Evolutionary conservation across 2,329 filamentous ascomycete species (phyloP).

Genomic region (Paecilomyces formosus): DNA sequence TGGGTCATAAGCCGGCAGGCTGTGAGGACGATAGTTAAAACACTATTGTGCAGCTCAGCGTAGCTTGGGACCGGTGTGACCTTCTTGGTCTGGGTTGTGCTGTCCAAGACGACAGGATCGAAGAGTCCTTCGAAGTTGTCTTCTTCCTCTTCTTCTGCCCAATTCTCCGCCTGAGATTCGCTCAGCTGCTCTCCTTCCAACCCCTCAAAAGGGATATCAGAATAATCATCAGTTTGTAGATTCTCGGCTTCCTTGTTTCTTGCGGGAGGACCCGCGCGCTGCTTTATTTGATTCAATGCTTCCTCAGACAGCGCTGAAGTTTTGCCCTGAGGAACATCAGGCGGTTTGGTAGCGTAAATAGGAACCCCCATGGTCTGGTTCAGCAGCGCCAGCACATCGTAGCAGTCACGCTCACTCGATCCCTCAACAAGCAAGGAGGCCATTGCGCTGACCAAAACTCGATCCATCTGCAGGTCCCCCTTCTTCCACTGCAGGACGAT

Average conservation of each 20-base stretch:
- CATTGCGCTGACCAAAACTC: constrained; percentile 73
- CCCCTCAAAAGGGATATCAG: constrained; percentile 3
- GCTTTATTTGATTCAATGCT: constrained; percentile 2
- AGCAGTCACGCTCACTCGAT: constrained; percentile 52
- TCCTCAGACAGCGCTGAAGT: background rate
- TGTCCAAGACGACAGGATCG: constrained; percentile 20
- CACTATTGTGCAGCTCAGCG: constrained; percentile 44
- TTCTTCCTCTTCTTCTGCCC: constrained; percentile 17
- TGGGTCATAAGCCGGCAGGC: constrained; percentile 52
- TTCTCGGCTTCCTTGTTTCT: background rate
- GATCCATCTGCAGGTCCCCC: constrained; percentile 66
- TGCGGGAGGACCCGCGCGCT: constrained; percentile 16
- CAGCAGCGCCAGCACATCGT: constrained; percentile 67
- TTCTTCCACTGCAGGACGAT: constrained; percentile 67
- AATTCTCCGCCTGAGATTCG: constrained; percentile 5
- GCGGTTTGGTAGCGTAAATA: constrained; percentile 20
- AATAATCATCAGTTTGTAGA: constrained; percentile 1
- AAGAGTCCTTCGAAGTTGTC: constrained; percentile 26
- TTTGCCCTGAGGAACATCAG: constrained; percentile 4
- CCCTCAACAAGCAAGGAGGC: constrained; percentile 66
- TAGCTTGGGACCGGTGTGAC: constrained; percentile 19
- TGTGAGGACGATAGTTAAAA: constrained; percentile 62
- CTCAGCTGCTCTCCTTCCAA: constrained; percentile 6
- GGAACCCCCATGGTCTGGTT: constrained; percentile 75
- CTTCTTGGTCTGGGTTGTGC: constrained; percentile 1